phyloP scores from a whole-genome alignment of 2,329 filamentous ascomycete species.

The Mycosphaerelloides madeirae region DNA sequence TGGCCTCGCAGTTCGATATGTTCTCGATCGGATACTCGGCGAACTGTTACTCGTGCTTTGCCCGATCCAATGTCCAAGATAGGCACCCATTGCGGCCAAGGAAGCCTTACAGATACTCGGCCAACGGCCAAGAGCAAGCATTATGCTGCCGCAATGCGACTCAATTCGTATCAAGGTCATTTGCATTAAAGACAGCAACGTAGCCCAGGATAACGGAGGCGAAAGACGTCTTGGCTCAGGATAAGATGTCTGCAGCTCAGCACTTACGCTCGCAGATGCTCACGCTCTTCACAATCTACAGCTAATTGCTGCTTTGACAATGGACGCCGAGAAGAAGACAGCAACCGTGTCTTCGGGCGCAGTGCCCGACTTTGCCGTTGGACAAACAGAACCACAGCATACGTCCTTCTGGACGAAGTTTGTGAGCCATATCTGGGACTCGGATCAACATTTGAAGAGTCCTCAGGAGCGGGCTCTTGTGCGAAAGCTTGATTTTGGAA shows the following conservation, averaged over 20 bases:
- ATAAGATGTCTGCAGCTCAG: neutral
- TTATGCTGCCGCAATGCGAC: too few species aligned
- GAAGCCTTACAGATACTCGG: too few species aligned
- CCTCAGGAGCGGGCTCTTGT: constrained; percentile 8
- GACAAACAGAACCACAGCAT: constrained; percentile 1
- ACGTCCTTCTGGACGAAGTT: constrained; percentile 9
- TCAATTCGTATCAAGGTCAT: too few species aligned
- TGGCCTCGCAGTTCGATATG: too few species aligned
- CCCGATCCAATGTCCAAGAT: constrained; percentile 4
- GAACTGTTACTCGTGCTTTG: too few species aligned
- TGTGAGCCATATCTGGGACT: constrained; percentile 11
- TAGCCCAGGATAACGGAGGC: neutral
- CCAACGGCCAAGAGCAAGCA: too few species aligned
- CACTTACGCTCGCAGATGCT: neutral
- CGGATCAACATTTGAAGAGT: constrained; percentile 8
- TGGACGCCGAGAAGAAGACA: constrained; percentile 6
- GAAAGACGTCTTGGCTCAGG: constrained; percentile 2
- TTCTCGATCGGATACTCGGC: too few species aligned
- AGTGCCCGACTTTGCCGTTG: constrained; percentile 2
- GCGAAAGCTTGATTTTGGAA: constrained; percentile 8
- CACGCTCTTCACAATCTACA: neutral
- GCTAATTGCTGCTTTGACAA: neutral
- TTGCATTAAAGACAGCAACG: too few species aligned
- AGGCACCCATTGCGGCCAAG: too few species aligned
- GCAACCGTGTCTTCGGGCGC: neutral